These are phyloP conservation scores for Acanthamoeba royreba DNA, from an alignment of 208 protist species.

Conservation along the genomic window DNA sequence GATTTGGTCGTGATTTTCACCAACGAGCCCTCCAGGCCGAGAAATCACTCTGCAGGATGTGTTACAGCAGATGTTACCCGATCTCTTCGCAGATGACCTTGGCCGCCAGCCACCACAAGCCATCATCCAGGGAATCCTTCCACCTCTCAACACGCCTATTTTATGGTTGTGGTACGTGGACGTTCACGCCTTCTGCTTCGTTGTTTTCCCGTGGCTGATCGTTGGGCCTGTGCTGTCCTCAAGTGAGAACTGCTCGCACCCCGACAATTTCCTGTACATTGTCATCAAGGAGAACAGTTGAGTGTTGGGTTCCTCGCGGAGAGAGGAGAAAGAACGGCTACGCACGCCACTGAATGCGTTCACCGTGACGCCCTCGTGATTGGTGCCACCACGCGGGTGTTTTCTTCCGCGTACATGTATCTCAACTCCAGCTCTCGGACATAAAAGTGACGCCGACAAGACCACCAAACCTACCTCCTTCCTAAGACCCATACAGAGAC, in stretches of 20 bases:
- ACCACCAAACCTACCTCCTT: too few relatives aligned
- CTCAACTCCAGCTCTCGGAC: too few relatives aligned
- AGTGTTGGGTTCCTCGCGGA: too few relatives aligned
- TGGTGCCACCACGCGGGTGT: too few relatives aligned
- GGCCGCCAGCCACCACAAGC: background rate
- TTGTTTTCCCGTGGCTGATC: background rate
- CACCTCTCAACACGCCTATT: conserved; percentile 26
- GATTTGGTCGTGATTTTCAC: background rate
- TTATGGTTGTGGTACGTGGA: background rate
- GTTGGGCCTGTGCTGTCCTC: background rate
- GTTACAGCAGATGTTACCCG: conserved; percentile 17
- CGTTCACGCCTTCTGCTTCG: background rate
- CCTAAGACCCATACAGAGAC: too few relatives aligned
- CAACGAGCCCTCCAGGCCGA: background rate
- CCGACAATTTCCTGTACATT: conserved; percentile 31
- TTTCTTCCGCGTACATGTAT: too few relatives aligned
- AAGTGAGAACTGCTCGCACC: conserved; percentile 21
- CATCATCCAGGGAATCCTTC: background rate
- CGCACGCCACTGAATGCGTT: too few relatives aligned
- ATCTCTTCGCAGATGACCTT: background rate
- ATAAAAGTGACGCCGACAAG: too few relatives aligned
- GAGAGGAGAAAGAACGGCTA: too few relatives aligned
- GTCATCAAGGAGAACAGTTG: conserved; percentile 20
- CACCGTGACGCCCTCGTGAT: too few relatives aligned
- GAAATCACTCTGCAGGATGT: background rate